Percentiles rank a stretch among this genome's conserved stretches.
Conservation (phyloP, 1,284 basidiomycete genomes). For the Cryptococcus sp. region DNA sequence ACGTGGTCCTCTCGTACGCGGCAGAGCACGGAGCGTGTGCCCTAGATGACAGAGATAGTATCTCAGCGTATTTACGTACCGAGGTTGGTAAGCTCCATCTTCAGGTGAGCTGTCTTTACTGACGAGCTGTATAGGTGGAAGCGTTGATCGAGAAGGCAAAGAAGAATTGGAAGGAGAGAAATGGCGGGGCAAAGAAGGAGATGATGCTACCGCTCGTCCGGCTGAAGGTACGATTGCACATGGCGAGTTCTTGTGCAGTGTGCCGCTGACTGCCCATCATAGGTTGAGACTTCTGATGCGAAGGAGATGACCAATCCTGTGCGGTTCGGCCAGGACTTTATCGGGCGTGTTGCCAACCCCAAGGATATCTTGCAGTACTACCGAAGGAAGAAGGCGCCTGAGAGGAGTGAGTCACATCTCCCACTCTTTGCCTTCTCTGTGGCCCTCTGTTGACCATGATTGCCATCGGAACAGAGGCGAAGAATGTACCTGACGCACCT, state of each 20-base stretch:
- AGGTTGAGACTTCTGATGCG: conserved; percentile 87
- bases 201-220: conserved; percentile 85
- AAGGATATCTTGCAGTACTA: conserved; percentile 89
- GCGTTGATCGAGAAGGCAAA: conserved; percentile 74
- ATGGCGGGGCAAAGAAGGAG: conserved; percentile 54
- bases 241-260: neutral
- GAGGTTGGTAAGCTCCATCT: conserved; percentile 54
- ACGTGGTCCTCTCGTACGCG: conserved; percentile 68
- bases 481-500: conserved; percentile 38
- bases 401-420: conserved; percentile 32
- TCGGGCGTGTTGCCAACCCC: conserved; percentile 87
- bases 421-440: neutral
- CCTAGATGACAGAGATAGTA: conserved; percentile 71
- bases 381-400: conserved; percentile 65
- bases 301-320: conserved; percentile 91
- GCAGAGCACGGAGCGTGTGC: conserved; percentile 69
- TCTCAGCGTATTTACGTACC: conserved; percentile 71
- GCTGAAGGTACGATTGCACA: conserved; percentile 60
- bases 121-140: conserved; percentile 60
- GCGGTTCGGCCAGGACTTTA: conserved; percentile 93
- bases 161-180: conserved; percentile 72
- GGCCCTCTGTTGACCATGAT: neutral
- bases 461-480: conserved; percentile 31
- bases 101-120: conserved; percentile 1
- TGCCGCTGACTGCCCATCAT: conserved; percentile 4